Conservation (phyloP, 768 basidiomycete genomes). For the Boletus rubropictus region DNA sequence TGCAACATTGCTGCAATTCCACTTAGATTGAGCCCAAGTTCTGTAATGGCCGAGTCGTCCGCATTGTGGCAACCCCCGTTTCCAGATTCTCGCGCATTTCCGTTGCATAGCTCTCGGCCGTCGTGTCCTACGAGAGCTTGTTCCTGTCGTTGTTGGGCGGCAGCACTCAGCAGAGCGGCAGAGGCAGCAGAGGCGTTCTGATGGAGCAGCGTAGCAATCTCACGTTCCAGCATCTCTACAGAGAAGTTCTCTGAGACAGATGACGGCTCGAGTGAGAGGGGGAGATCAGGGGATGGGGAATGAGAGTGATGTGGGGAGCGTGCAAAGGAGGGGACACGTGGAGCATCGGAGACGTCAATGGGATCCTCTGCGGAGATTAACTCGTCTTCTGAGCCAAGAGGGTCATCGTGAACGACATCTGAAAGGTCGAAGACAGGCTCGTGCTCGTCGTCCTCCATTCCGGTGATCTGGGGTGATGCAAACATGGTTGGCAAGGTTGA, state of each 20-base stretch:
- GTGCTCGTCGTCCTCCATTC: conserved; percentile 52
- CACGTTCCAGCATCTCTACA: conserved; percentile 71
- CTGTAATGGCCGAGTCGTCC: conserved; percentile 21
- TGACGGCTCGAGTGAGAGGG: conserved; percentile 36
- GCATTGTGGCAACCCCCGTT: conserved; percentile 13
- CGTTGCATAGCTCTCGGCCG: conserved; percentile 24
- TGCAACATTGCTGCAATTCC: conserved; percentile 76
- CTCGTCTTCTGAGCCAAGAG: conserved; percentile 54
- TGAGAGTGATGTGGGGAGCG: conserved; percentile 12
- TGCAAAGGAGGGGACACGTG: conserved; percentile 27
- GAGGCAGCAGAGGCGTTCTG: conserved; percentile 71
- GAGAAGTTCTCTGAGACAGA: conserved; percentile 47
- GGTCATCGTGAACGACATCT: conserved; percentile 79
- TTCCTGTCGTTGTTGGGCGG: conserved; percentile 60
- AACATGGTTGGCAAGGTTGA: not conserved
- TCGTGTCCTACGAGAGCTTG: conserved; percentile 37
- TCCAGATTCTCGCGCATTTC: conserved; percentile 8
- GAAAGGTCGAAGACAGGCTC: conserved; percentile 65
- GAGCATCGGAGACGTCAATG: conserved; percentile 29
- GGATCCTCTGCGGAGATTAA: conserved; percentile 27
- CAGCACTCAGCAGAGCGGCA: conserved; percentile 57
- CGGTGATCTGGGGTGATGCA: conserved; percentile 12
- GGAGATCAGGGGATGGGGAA: conserved; percentile 24
- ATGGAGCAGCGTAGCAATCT: conserved; percentile 68
- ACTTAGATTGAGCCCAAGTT: conserved; percentile 52